Evolutionary conservation across 2,329 filamentous ascomycete species (phyloP), one percentile per base, ranked within the genome.

Genomic region (Xylariaceae sp.): DNA sequence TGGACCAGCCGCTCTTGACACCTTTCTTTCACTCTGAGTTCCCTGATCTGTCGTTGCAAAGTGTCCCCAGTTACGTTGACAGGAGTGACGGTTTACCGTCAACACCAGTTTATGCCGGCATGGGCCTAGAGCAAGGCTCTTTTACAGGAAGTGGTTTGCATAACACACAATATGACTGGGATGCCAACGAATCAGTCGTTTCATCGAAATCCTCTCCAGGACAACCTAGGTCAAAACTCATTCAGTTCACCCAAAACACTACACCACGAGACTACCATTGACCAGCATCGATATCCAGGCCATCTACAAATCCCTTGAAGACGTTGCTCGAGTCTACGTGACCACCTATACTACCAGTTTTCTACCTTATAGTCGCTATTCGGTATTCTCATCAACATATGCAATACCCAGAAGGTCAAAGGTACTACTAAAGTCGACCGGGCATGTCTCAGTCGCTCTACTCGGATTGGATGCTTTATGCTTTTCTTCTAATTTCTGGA

Each of bases 111-210:
- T 74, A 71, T 40, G 61, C 67, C 4, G 62, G 66, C 42, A 65
- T 64, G 57, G 67, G 68, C 1, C 75, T 73, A 12, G 56, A 60
- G n/a, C 56, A 56, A 7, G 44, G 40, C 23, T 6, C 48, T 39
- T 70, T 68, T 42, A 60, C 56, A 22, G 65, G 60, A 41, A 63
- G 64, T 47, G 49, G 45, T 22, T 63, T 59, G 25, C 62, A 55
- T 22, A 73, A 70, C 33, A 59, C 70, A 14, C 75, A 79, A 50
- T 79, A 75, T 55, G 72, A 73, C 54, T 79, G 77, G 68, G 70
- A 76, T 5, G 67, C 60, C 11, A 64, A 71, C 34, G 67, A 72
- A 27, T 67, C 71, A 2, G 67, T 67, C 37, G 59, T 64, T 22
- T 66, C 67, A 21, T 60, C 61, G 5, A 64, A 57, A 47, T 63